These are phyloP conservation scores for Chaetomiaceae sp. DNA, from an alignment of 2,329 filamentous ascomycete genomes.

Conservation along the genomic window DNA sequence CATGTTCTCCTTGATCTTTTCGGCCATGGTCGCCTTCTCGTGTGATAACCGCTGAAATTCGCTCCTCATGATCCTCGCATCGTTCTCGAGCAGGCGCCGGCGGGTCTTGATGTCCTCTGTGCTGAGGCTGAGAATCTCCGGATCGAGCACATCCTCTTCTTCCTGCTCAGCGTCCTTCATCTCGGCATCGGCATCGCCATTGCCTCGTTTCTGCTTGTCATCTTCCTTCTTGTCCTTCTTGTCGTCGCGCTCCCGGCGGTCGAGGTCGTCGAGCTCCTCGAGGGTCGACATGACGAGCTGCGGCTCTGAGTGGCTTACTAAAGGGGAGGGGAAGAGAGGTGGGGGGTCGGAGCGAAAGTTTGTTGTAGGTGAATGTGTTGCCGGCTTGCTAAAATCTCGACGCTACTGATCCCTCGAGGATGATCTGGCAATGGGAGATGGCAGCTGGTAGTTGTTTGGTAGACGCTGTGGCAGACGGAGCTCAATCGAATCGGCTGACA, in stretches of 20 bases:
- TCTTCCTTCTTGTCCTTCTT: conserved; percentile 40
- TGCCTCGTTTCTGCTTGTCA: conserved; percentile 50
- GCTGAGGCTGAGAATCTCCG: conserved; percentile 86
- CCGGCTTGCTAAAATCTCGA: neutral
- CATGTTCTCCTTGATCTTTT: conserved; percentile 98
- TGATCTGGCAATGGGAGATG: conserved; percentile 12
- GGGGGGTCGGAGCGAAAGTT: neutral
- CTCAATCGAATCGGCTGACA: conserved; percentile 18
- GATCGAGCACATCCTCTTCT: conserved; percentile 79
- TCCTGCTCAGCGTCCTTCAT: conserved; percentile 79
- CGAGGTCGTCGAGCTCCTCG: conserved; percentile 85
- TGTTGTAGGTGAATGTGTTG: neutral
- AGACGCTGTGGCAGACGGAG: conserved; percentile 17
- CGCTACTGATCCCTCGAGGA: neutral
- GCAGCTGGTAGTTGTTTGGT: conserved; percentile 14
- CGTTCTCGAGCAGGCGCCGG: conserved; percentile 89
- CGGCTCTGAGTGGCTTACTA: conserved; percentile 3
- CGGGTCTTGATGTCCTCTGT: conserved; percentile 92
- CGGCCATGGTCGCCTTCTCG: conserved; percentile 91
- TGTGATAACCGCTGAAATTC: conserved; percentile 90
- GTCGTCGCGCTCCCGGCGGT: conserved; percentile 72
- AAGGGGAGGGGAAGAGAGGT: neutral
- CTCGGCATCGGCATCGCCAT: conserved; percentile 72
- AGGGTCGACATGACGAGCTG: conserved; percentile 67
- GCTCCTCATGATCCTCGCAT: conserved; percentile 97